Base-by-base conservation (phyloP, 768 basidiomycete genomes). In the Lentinula edodes region DNA sequence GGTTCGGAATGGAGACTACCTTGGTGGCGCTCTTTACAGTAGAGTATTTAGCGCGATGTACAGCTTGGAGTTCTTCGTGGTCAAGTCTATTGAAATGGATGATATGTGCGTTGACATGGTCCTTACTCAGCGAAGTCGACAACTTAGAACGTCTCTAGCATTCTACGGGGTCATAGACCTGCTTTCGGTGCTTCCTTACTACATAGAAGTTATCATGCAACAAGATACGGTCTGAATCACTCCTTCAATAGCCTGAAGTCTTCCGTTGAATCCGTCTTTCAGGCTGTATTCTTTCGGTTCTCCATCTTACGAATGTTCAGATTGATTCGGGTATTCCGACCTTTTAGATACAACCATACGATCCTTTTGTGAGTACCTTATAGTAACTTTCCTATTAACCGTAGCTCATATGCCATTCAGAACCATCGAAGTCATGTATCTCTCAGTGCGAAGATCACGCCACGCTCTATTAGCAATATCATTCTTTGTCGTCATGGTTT, bases 391-490 rank as follows among this genome's bases (percentile, higher is more conserved):
- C 10, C 3, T 50, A 35, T 18, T 39, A 12, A 20, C 16, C 28
- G 6, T 61, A 13, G 15, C 28, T 56, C 13, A 36, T 12, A 9
- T 13, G 45, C 41, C 60, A 45, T 51, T 18, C 60, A 91, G 90
- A 51, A 93, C 91, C 0, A 93, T 93, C 53, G 90, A 93, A 77
- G 91, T 93, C 67, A 97, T 96, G 94, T 93, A 90, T 70, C 81
- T 96, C 35, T 88, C 92, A 35, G 88, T 95, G 39, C 82, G 89
- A 54, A 80, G 92, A 62, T 94, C 91, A 0, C 89, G 92, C 65
- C 91, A 95, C 66, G 93, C 93, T 0, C 78, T 95, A 0, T 80
- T 94, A 3, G 93, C 94, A 0, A 85, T 96, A 18, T 83, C 85
- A 2, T 96, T 95, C 73, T 95, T 96, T 75, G 89, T 95, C 13